Percentiles rank a stretch among this genome's conserved stretches.
These are phyloP conservation scores for Cystobasidium sp. DNA, from an alignment of 1,284 basidiomycete species.

Conservation along the genomic window DNA sequence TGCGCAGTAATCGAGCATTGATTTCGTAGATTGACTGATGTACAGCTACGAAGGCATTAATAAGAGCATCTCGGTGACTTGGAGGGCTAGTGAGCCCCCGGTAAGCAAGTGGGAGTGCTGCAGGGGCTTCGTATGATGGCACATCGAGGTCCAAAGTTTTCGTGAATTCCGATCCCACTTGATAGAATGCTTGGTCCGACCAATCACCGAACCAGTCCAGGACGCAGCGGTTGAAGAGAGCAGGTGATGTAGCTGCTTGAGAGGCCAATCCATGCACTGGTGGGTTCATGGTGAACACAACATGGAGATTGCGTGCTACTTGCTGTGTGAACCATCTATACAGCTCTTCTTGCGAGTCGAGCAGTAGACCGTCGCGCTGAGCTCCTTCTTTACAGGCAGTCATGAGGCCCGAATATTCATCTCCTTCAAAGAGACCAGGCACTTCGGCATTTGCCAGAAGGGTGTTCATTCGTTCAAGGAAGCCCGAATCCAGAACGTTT, in stretches of 20 bases:
- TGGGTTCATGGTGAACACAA: conserved; percentile 99
- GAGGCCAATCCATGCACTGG: conserved; percentile 93
- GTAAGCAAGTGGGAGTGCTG: conserved; percentile 84
- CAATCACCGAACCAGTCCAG: conserved; percentile 98
- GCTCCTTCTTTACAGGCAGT: conserved; percentile 98
- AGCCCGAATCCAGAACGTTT: conserved; percentile 97
- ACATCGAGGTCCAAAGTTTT: conserved; percentile 86
- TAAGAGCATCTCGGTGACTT: conserved; percentile 79
- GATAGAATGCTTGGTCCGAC: conserved; percentile 96
- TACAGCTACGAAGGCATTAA: conserved; percentile 91
- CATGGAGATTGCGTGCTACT: conserved; percentile 93
- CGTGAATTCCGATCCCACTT: conserved; percentile 95
- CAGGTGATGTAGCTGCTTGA: conserved; percentile 94
- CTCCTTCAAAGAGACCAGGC: conserved; percentile 96
- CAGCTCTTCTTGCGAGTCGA: conserved; percentile 95
- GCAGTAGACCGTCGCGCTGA: conserved; percentile 94
- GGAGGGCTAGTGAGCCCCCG: conserved; percentile 80
- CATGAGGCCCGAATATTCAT: conserved; percentile 95
- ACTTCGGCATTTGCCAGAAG: conserved; percentile 99
- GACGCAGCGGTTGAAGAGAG: conserved; percentile 96
- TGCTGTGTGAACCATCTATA: conserved; percentile 98
- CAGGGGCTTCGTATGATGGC: conserved; percentile 74
- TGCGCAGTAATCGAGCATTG: conserved; percentile 83
- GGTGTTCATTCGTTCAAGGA: conserved; percentile 99
- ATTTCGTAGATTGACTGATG: conserved; percentile 88